Evolutionary conservation across 2,329 filamentous ascomycete species (phyloP).

Genomic region (Drechslerella stenobrocha): DNA sequence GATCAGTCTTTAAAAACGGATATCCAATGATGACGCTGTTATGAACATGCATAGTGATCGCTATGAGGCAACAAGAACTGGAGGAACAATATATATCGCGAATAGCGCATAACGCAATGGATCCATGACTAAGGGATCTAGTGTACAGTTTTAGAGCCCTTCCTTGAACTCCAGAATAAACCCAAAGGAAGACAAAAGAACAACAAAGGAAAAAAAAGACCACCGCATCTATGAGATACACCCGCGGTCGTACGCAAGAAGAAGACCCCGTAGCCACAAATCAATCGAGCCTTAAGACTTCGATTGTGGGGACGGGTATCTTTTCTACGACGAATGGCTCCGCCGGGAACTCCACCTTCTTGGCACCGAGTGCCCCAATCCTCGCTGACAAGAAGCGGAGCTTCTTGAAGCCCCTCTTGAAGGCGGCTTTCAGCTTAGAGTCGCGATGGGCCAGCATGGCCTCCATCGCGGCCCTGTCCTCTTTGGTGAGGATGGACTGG

Average conservation of each 20-base stretch:
- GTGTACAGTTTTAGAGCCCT: too few relatives aligned
- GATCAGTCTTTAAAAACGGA: too few relatives aligned
- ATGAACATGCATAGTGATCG: neutral
- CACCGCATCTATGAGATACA: too few relatives aligned
- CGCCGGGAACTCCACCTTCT: conserved; percentile 28
- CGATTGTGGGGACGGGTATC: conserved; percentile 9
- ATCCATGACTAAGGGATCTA: too few relatives aligned
- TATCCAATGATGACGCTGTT: neutral
- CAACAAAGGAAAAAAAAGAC: neutral
- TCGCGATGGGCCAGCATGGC: conserved; percentile 1
- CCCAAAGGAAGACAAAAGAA: neutral
- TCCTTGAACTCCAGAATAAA: too few relatives aligned
- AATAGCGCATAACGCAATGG: too few relatives aligned
- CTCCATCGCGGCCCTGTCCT: conserved; percentile 16
- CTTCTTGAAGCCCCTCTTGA: conserved; percentile 8
- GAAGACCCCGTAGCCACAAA: too few relatives aligned
- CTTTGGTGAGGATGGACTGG: conserved; percentile 19
- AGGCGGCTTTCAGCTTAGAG: neutral
- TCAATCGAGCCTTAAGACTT: conserved; percentile 9
- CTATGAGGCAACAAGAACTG: neutral
- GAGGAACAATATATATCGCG: too few relatives aligned
- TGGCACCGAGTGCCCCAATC: conserved; percentile 6
- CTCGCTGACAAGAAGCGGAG: conserved; percentile 9
- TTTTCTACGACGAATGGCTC: neutral
- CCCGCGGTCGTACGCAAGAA: too few relatives aligned